A percentile compares a stretch with the other conserved stretches of the same genome.
phyloP scores from a whole-genome alignment of 2,329 filamentous ascomycete species.

The Pseudogymnoascus destructans region DNA sequence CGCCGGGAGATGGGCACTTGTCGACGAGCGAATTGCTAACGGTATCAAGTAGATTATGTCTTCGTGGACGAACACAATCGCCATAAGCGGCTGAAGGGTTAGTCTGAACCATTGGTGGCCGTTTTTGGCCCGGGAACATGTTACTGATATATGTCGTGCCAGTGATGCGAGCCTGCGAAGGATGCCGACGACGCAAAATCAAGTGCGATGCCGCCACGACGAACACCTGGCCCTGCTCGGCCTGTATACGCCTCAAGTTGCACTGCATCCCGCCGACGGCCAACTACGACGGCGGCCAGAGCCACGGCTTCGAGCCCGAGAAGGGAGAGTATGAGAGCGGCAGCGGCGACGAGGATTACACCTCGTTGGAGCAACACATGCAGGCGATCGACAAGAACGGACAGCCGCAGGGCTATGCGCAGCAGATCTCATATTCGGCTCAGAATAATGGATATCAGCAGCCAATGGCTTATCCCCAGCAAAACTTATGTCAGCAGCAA shows the following conservation, averaged over 20 bases:
- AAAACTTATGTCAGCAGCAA: constrained; percentile 32
- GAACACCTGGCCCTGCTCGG: constrained; percentile 94
- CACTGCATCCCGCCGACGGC: constrained; percentile 69
- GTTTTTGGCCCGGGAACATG: constrained; percentile 1
- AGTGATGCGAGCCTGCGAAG: constrained; percentile 97
- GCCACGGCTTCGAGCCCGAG: constrained; percentile 37
- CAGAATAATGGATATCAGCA: constrained; percentile 28
- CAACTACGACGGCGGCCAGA: constrained; percentile 25
- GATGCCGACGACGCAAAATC: constrained; percentile 88
- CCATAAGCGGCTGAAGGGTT: constrained; percentile 92
- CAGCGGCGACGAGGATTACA: constrained; percentile 34
- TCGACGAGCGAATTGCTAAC: constrained; percentile 22
- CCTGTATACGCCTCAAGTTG: constrained; percentile 82
- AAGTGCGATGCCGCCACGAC: constrained; percentile 96
- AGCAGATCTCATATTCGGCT: constrained; percentile 35
- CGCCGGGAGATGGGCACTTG: not conserved
- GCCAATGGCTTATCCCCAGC: constrained; percentile 10
- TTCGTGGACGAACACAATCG: constrained; percentile 98
- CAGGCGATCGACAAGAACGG: constrained; percentile 28
- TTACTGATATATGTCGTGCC: constrained; percentile 16
- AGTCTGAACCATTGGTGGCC: constrained; percentile 13
- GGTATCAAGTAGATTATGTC: constrained; percentile 64
- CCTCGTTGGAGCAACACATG: constrained; percentile 35
- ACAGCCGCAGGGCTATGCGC: constrained; percentile 33
- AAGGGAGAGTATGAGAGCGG: constrained; percentile 33